phyloP scores from a whole-genome alignment of 768 basidiomycete genomes.

The Punctularia strigosozonata region DNA sequence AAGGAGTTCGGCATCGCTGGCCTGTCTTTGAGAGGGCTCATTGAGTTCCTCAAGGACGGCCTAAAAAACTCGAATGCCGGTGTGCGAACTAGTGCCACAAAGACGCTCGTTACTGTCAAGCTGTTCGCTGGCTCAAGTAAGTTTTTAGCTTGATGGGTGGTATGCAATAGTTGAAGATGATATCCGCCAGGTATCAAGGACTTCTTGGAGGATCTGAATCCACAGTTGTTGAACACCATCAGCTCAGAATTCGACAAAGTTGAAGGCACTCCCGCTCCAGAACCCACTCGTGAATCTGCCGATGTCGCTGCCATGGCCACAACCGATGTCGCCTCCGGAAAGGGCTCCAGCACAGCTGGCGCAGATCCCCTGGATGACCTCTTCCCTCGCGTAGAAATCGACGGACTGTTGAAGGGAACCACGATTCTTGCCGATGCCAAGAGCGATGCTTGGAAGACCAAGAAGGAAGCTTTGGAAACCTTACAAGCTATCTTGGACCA shows the following conservation, averaged over 20 bases:
- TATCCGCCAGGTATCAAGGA: constrained; percentile 66
- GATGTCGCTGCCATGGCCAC: constrained; percentile 52
- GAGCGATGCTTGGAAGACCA: constrained; percentile 92
- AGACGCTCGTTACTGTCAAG: constrained; percentile 81
- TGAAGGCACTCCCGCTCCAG: constrained; percentile 63
- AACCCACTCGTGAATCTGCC: constrained; percentile 63
- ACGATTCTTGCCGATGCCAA: constrained; percentile 74
- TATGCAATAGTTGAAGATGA: constrained; percentile 2
- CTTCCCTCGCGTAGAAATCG: constrained; percentile 91
- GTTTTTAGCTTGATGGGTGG: constrained; percentile 12
- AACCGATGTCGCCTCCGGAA: constrained; percentile 28
- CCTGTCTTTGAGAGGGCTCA: constrained; percentile 68
- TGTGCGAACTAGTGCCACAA: constrained; percentile 90
- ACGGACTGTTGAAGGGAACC: constrained; percentile 73
- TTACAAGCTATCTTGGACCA: constrained; percentile 80
- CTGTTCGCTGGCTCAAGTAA: constrained; percentile 83
- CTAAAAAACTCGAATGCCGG: constrained; percentile 90
- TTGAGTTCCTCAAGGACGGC: constrained; percentile 81
- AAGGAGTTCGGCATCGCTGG: constrained; percentile 88
- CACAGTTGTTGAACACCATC: constrained; percentile 87
- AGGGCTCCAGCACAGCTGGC: constrained; percentile 22
- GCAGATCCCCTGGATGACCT: constrained; percentile 83
- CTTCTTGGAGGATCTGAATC: constrained; percentile 88
- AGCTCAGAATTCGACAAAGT: constrained; percentile 88
- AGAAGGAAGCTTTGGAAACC: constrained; percentile 88